Conservation (phyloP, 257 asterid species). For the Oldenlandia corymbosa region DNA sequence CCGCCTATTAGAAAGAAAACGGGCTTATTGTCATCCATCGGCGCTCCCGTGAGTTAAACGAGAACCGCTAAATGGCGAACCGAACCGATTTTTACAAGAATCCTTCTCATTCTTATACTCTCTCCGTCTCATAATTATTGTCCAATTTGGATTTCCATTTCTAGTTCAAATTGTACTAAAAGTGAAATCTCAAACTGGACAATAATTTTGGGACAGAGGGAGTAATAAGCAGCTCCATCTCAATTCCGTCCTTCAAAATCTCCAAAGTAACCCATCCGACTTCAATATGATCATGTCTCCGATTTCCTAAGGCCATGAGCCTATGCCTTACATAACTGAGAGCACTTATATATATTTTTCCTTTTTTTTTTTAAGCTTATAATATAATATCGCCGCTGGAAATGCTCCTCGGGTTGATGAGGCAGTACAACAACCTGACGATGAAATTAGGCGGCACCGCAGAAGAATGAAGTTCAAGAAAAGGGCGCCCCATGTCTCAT, state of each 20-base stretch:
- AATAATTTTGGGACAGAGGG: no score
- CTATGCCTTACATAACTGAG: no score
- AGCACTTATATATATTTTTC: neutral
- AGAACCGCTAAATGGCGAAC: conserved; percentile 51
- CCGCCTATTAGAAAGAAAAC: neutral
- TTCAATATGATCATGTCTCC: neutral
- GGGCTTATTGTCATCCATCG: neutral
- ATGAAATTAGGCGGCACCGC: conserved; percentile 17
- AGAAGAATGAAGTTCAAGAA: conserved; percentile 21
- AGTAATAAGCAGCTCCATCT: conserved; percentile 67
- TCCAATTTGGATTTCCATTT: no score
- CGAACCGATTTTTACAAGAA: conserved; percentile 69
- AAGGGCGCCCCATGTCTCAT: conserved; percentile 71
- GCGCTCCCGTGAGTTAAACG: neutral
- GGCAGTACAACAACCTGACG: conserved; percentile 18
- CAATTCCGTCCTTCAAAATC: conserved; percentile 73
- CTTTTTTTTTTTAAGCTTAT: conserved; percentile 37
- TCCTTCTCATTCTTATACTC: conserved; percentile 62
- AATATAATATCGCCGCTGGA: conserved; percentile 57
- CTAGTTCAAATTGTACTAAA: no score
- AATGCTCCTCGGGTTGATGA: conserved; percentile 27
- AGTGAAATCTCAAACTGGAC: no score
- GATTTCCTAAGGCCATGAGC: neutral
- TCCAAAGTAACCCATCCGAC: no score
- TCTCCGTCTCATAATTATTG: no score